Evolutionary conservation across 768 basidiomycete species (phyloP), one percentile per base, ranked within the genome.

Genomic region (Trametes sanguinea): DNA sequence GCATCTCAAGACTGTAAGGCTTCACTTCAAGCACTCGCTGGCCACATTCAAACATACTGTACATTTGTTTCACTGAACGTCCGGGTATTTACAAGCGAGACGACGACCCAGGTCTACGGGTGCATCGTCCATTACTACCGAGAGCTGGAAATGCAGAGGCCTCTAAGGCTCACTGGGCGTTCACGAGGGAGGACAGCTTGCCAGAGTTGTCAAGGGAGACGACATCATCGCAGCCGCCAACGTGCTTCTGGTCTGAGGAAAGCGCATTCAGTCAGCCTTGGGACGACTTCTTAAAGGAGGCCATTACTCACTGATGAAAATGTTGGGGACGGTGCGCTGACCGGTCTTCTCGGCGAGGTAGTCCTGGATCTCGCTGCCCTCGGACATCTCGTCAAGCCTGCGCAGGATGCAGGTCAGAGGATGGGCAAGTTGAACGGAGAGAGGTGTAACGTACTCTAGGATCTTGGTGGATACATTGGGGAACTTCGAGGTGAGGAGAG

Each of bases 311-410:
- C 89, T 82, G 69, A 93, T 81, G 76, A 90, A 94, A 60, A 90
- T 80, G 69, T 85, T 89, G 33, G 92, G 92, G 5, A 94, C 92
- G 10, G 87, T 88, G 22, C 82, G 73, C 66, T 89, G 91, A 0
- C 80, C 80, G 0, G 89, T 89, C 80, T 85, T 88, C 66, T 81
- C 57, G 2, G 10, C 22, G 4, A 94, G 78, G 67, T 92, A 92
- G 22, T 74, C 67, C 69, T 94, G 92, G 58, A 93, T 90, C 0
- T 69, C 84, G 16, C 63, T 16, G 9, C 84, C 89, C 40, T 93
- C 86, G 0, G 83, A 76, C 33, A 75, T 75, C 52, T 77, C 64
- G 71, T 91, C 86, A 51, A 92, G 75, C 70, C 90, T 89, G 37
- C 32, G 16, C 2, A 35, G 8, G 37, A 22, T 30, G 29, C 32